Evolutionary conservation across 805 yeast species (phyloP), one percentile per base, ranked within the genome.

Genomic region (Candida nanaspora): DNA sequence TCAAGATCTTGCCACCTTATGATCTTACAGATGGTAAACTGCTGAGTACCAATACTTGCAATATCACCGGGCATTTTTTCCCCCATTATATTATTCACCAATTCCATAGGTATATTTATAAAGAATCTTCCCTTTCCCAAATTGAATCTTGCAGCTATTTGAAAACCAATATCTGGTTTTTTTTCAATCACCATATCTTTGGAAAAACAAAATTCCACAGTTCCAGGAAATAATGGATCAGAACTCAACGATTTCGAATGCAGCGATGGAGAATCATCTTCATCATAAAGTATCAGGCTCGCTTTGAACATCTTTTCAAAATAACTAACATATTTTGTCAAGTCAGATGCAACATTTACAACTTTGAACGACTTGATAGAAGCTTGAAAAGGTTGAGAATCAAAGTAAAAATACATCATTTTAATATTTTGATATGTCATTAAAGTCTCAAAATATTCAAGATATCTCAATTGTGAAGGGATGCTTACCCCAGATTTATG

Each of bases 401-500:
- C n/a, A n/a, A n/a, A n/a, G n/a, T n/a, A n/a, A n/a, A n/a, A n/a
- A 19, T 31, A 31, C 3, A 33, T 4, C 11, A 14, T 21, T 20
- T 33, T 33, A 21, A 20, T 11, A 21, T 14, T 6, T 14, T 33
- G 27, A 23, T 15, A 7, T 2, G 4, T 25, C 21, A 34, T 4
- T 9, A 34, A 34, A 3, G 16, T 5, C 16, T 50, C 47, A 41
- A 53, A 78, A 55, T 91, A 91, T 5, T 61, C 50, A 26, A 88
- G 61, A 52, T 79, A 86, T 35, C 91, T 56, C 21, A 69, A 56
- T 58, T 91, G 97, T 4, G 89, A 79, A 15, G 51, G 45, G 26
- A 86, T 85, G 0, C 86, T 74, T 1, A 91, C 80, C 0, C 96
- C 96, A 10, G 62, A 59, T 2, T 82, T 80, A 35, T 78, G 70